Percentiles rank a stretch among this genome's conserved stretches.
Conservation (phyloP, 2,329 filamentous ascomycete species). For the Metarhizium anisopliae region DNA sequence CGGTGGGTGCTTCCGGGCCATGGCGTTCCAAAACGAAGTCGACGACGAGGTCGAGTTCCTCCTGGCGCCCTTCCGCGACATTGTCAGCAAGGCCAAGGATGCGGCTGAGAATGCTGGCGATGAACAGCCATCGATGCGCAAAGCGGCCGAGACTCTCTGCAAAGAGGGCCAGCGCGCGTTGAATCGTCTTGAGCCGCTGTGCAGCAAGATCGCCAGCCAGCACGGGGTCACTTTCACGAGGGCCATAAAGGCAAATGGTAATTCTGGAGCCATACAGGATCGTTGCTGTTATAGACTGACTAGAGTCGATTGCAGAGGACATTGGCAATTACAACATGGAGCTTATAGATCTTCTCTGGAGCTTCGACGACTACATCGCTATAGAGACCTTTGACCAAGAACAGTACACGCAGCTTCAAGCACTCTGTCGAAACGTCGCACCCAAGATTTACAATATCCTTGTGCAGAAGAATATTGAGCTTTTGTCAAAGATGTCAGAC, state of each 20-base stretch:
- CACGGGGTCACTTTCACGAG: conserved; percentile 41
- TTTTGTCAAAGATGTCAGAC: conserved; percentile 17
- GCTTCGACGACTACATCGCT: conserved; percentile 47
- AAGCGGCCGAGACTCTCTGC: conserved; percentile 35
- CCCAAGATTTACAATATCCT: conserved; percentile 41
- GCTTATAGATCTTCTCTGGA: conserved; percentile 43
- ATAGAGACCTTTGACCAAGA: conserved; percentile 38
- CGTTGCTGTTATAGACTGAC: not conserved
- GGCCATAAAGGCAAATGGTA: conserved; percentile 45
- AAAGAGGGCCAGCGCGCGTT: conserved; percentile 41
- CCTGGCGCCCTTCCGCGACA: conserved; percentile 41
- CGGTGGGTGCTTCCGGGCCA: not conserved
- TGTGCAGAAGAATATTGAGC: conserved; percentile 42
- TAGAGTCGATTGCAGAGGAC: conserved; percentile 29
- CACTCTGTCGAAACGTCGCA: conserved; percentile 38
- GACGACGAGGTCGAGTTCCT: conserved; percentile 34
- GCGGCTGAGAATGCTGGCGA: conserved; percentile 39
- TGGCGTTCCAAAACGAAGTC: conserved; percentile 17
- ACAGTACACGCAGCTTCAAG: conserved; percentile 39
- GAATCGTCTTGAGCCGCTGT: conserved; percentile 43
- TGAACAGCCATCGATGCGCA: conserved; percentile 34
- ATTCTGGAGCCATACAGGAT: conserved; percentile 8
- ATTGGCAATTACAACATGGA: conserved; percentile 38
- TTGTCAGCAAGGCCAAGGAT: conserved; percentile 39
- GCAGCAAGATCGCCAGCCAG: conserved; percentile 36